Percentiles rank a stretch among this genome's conserved stretches.
Conservation (phyloP, 371 early-diverging fungal species). For the Mycotypha africana region DNA sequence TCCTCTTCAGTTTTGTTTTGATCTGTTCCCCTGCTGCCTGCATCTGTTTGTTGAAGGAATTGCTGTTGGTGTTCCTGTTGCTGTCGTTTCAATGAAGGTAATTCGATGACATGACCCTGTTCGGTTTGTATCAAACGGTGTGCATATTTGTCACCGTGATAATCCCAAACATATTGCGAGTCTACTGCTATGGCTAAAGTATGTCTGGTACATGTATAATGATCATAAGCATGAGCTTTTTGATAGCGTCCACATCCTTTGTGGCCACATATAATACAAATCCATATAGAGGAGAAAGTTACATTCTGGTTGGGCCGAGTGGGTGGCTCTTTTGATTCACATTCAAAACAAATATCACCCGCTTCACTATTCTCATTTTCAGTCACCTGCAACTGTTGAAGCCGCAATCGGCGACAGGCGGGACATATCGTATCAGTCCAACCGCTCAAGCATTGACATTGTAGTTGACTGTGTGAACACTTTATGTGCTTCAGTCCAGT, state of each 20-base stretch:
- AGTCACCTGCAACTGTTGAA: conserved; percentile 60
- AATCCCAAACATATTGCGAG: conserved; percentile 96
- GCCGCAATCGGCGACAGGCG: conserved; percentile 80
- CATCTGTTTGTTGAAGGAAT: not conserved
- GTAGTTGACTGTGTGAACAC: conserved; percentile 88
- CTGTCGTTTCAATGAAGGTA: conserved; percentile 46
- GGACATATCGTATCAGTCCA: conserved; percentile 94
- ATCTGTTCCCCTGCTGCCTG: no score
- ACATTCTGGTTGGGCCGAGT: no score
- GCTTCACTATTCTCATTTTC: conserved; percentile 19
- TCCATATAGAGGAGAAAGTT: conserved; percentile 68
- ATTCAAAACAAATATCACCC: conserved; percentile 72
- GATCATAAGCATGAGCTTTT: conserved; percentile 82
- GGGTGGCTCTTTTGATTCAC: conserved; percentile 63
- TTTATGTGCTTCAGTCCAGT: conserved; percentile 86
- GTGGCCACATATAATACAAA: conserved; percentile 91
- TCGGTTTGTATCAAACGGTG: conserved; percentile 86
- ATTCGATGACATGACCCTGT: conserved; percentile 89
- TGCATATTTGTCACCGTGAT: conserved; percentile 92
- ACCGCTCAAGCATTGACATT: conserved; percentile 80
- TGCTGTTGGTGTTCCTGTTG: not conserved
- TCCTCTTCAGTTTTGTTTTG: not conserved
- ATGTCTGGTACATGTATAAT: conserved; percentile 77
- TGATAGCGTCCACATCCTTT: conserved; percentile 81
- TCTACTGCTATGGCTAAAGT: conserved; percentile 87